phyloP scores from a whole-genome alignment of 2,329 filamentous ascomycete species.

The Colletotrichum abscissum region DNA sequence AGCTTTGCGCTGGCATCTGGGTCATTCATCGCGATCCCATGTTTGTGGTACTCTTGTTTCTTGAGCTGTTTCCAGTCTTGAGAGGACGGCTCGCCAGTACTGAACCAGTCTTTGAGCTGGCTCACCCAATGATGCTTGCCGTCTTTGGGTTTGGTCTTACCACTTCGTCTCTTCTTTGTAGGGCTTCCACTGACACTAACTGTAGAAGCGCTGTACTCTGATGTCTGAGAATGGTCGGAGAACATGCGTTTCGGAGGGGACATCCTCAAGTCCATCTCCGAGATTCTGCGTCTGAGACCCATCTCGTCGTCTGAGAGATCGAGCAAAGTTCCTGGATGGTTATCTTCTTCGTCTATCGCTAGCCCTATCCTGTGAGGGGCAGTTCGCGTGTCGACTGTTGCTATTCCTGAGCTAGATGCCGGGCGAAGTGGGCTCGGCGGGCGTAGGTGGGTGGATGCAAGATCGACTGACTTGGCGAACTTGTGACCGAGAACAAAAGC shows the following conservation, averaged over 20 bases:
- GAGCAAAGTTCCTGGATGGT: conserved; percentile 20
- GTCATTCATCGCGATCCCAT: conserved; percentile 56
- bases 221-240: conserved; percentile 34
- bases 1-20: conserved; percentile 58
- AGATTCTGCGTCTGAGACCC: conserved; percentile 16
- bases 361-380: conserved; percentile 1
- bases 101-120: conserved; percentile 61
- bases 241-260: conserved; percentile 22
- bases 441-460: neutral
- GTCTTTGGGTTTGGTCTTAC: conserved; percentile 44
- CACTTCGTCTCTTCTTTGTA: conserved; percentile 21
- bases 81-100: conserved; percentile 60
- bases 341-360: conserved; percentile 28
- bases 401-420: conserved; percentile 25
- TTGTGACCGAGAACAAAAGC: conserved; percentile 2
- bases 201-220: conserved; percentile 40
- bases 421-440: conserved; percentile 7
- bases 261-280: conserved; percentile 28
- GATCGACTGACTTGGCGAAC: conserved; percentile 16
- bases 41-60: conserved; percentile 53
- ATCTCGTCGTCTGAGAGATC: conserved; percentile 19
- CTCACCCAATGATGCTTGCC: conserved; percentile 50
- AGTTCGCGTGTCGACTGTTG: conserved; percentile 22
- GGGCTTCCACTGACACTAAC: conserved; percentile 35
- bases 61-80: conserved; percentile 61